Evolutionary conservation across 1,284 basidiomycete genomes (phyloP).

Genomic region (Pseudozyma thailandica): DNA sequence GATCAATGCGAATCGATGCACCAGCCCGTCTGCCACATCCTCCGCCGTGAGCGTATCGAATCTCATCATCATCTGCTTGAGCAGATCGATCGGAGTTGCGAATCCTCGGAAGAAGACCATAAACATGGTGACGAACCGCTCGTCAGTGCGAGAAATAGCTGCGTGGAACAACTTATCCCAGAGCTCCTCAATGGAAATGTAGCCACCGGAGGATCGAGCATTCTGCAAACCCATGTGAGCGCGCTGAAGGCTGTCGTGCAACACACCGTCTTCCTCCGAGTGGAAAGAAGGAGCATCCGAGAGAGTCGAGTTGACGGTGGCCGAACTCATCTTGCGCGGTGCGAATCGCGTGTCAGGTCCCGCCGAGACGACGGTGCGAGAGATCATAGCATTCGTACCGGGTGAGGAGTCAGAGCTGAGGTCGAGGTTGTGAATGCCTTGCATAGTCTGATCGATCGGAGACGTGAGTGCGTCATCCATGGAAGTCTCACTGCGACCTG

Average conservation of each 20-base stretch:
- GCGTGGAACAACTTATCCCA: conserved; percentile 64
- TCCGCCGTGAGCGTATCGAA: conserved; percentile 53
- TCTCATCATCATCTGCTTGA: conserved; percentile 51
- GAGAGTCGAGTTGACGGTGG: conserved; percentile 35
- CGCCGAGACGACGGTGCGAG: conserved; percentile 1
- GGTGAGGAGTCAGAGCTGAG: neutral
- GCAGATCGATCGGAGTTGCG: conserved; percentile 56
- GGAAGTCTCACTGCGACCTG: conserved; percentile 8
- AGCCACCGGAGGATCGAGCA: conserved; percentile 55
- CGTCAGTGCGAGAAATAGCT: conserved; percentile 57
- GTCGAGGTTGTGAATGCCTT: neutral
- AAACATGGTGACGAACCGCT: conserved; percentile 57
- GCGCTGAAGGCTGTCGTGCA: conserved; percentile 47
- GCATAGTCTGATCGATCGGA: conserved; percentile 1
- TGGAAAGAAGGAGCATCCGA: conserved; percentile 37
- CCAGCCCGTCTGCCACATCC: conserved; percentile 47
- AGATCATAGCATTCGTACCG: neutral
- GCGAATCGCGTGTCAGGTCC: conserved; percentile 4
- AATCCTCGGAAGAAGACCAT: conserved; percentile 65
- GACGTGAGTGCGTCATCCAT: conserved; percentile 6
- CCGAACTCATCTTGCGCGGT: conserved; percentile 54
- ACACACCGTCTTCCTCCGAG: conserved; percentile 42
- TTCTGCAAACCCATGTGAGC: conserved; percentile 55
- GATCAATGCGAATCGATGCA: conserved; percentile 60
- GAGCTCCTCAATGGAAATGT: conserved; percentile 60